Evolutionary conservation across 768 basidiomycete species (phyloP), one percentile per base, ranked within the genome.

Genomic region (Lactarius trivialis): DNA sequence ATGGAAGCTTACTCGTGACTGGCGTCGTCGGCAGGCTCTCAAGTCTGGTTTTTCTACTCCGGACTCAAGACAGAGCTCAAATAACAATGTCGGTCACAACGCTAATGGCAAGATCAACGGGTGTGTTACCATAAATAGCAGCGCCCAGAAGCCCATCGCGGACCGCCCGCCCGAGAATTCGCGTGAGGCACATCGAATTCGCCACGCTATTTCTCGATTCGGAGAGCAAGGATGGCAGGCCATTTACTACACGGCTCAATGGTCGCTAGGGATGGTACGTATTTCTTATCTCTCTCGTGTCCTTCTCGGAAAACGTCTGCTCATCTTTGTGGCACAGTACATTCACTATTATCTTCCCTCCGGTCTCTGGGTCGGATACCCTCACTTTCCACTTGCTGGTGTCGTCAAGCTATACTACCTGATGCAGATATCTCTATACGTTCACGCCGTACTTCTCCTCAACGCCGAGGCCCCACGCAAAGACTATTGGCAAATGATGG

Each of bases 401-500:
- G 80, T 90, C 9, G 72, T 93, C 75, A 98, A 98, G 74, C 81
- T 93, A 70, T 96, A 94, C 73, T 97, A 96, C 71, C 83, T 94
- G 30, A 81, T 80, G 24, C 91, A 94, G 73, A 82, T 82, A 32
- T 89, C 91, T 41, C 94, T 94, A 75, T 99, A 97, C 76, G 74
- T 88, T 56, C 94, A 98, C 71, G 93, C 95, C 74, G 79, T 97
- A 12, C 78, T 98, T 64, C 86, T 96, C 61, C 81, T 99, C 73
- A 92, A 98, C 73, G 87, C 94, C 30, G 97, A 99, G 73, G 93
- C 86, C 41, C 82, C 85, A 58, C 80, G 97, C 60, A 93, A 92
- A 72, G 97, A 99, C 73, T 93, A 98, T 73, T 77, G 79, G 68
- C 96, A 98, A 75, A 98, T 98, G 96, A 89, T 98, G 82, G 77